Evolutionary conservation across 345 rosid genomes (phyloP).

Genomic region (Eucalyptus brandiana): DNA sequence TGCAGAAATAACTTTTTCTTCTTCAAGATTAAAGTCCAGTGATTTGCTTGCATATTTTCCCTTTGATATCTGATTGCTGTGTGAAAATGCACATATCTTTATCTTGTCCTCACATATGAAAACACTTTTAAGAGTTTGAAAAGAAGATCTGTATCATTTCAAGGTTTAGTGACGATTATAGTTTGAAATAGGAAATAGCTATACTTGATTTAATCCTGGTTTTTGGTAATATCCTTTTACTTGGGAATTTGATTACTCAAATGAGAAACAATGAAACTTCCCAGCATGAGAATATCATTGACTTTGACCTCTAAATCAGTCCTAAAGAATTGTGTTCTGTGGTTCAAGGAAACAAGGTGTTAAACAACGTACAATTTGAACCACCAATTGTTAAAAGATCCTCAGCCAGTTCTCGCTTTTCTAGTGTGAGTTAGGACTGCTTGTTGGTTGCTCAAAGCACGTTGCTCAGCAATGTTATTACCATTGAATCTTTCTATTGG

Average conservation of each 20-base stretch:
- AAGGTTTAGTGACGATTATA: not conserved
- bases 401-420: not conserved
- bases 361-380: not conserved
- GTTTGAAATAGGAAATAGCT: not conserved
- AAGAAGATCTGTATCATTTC: not conserved
- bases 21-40: not conserved
- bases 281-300: not conserved
- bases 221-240: not conserved
- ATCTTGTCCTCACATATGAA: not conserved
- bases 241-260: not conserved
- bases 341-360: not conserved
- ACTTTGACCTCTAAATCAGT: not conserved
- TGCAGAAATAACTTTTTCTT: conserved; percentile 68
- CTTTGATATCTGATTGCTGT: not conserved
- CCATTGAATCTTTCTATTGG: not conserved
- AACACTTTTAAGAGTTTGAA: not conserved
- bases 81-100: not conserved
- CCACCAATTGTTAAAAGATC: not conserved
- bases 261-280: not conserved
- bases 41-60: not conserved
- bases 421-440: not conserved
- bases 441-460: not conserved
- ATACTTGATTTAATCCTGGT: not conserved
- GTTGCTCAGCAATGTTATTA: not conserved
- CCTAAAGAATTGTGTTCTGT: not conserved